Base-by-base conservation (phyloP, 768 basidiomycete species). In the Saitozyma podzolica region DNA sequence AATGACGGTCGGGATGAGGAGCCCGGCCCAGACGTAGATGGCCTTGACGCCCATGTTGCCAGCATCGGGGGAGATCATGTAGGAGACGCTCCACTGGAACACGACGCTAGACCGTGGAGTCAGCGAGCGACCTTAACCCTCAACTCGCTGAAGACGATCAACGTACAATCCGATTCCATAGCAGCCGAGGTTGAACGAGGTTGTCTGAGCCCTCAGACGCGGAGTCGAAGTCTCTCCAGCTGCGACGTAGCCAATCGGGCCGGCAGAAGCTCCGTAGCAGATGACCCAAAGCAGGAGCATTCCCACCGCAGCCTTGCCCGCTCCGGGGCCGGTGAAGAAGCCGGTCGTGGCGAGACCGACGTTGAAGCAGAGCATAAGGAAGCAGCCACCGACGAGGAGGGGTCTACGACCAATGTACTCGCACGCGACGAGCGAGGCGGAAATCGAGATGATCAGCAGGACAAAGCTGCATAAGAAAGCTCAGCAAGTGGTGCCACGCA, bases 61-160 rank as follows among this genome's bases (percentile, higher is more conserved):
- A 7, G 63, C 64, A 45, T 64, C 64, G 9, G 67, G 67, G 40
- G 17, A 37, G 64, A 68, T 68, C 67, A 68, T 68, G 64, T 65
- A 65, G 9, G 67, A 57, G n/a, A 62, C 47, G 37, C 51, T 19
- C 67, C 67, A 68, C 48, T 61, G 56, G 57, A 68, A 68, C 37
- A 65, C 55, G 57, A 65, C 56, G 47, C 60, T 66, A 45, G 2
- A 59, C 11, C 11, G 59, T 41, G 17, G 40, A 56, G n/a, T 40
- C 17, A 58, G 45, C 54, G 13, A 20, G 1, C 39, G 19, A 9
- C 54, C 13, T 55, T 17, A 2, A 29, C 11, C 10, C 11, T 10
- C 50, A 52, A 11, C 2, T 19, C 13, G 13, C 47, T 13, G 29
- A 8, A 16, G 6, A 40, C 16, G 40, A 41, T 8, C 29, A 17